These are phyloP conservation scores for Parsonsia alboflavescens DNA, from an alignment of 257 asterid species.

Conservation along the genomic window DNA sequence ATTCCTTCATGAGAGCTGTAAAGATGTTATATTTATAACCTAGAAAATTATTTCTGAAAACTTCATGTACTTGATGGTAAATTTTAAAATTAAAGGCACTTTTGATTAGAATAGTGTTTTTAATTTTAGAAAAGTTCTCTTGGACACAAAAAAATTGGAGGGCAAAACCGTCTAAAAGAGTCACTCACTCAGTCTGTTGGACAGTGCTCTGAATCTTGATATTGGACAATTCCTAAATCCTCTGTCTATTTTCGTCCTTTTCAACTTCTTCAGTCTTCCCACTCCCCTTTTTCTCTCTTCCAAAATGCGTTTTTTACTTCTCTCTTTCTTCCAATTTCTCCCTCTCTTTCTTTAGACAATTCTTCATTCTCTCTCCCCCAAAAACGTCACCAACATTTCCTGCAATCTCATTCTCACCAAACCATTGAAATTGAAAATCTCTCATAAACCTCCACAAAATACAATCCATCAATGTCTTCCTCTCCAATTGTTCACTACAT, in stretches of 20 bases:
- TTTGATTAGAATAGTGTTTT: too few relatives aligned
- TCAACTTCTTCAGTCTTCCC: not conserved
- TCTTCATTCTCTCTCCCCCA: not conserved
- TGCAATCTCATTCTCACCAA: slow-evolving; percentile 5
- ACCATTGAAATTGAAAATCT: slow-evolving; percentile 8
- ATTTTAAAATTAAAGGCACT: too few relatives aligned
- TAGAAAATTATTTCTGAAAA: too few relatives aligned
- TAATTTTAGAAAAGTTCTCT: too few relatives aligned
- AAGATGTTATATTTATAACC: too few relatives aligned
- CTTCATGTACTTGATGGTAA: too few relatives aligned
- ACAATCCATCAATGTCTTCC: not conserved
- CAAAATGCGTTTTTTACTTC: too few relatives aligned
- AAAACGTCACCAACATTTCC: not conserved
- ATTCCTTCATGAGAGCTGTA: too few relatives aligned
- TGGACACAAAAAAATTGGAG: too few relatives aligned
- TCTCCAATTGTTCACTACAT: not conserved
- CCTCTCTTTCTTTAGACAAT: not conserved
- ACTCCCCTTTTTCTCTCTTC: slow-evolving; percentile 9
- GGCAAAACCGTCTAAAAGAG: too few relatives aligned
- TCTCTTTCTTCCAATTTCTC: not conserved
- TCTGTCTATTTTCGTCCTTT: slow-evolving; percentile 21
- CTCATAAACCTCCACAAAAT: not conserved
- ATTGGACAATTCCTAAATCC: slow-evolving; percentile 4
- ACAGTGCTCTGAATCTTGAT: slow-evolving; percentile 13
- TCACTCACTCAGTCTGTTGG: too few relatives aligned